Evolutionary conservation across 495 filamentous ascomycete species (phyloP), one percentile per base, ranked within the genome.

Genomic region (Penicillium flavigenum): DNA sequence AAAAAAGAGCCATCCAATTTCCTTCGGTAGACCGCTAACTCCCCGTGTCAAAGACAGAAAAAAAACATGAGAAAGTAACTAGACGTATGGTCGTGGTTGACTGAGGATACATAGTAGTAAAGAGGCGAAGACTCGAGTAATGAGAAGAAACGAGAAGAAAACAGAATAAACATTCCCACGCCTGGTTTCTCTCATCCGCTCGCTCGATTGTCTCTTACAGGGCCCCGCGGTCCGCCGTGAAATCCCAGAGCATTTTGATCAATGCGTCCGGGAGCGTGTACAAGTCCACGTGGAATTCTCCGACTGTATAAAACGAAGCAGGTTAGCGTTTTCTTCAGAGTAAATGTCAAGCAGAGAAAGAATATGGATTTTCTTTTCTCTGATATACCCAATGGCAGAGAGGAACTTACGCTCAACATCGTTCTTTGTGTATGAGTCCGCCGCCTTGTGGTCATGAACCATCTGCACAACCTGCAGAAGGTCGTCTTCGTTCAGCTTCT

Each of bases 261-360:
- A 83, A 61, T 16, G 73, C 67, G 49, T 97, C 92, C 1, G 95
- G 92, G 20, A 99, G 79, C 17, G 95, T 98, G 73, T 96, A 98
- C 19, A 99, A 81, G 67, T 99, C 95, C 54, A 99, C 93, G 57
- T 96, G 93, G 79, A 99, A 99, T 75, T 99, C 95, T 60, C 95
- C 95, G 68, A 90, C 91, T 54, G 7, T 7, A 16, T 26, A 27
- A n/a, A n/a, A 36, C 14, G 49, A 11, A 7, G 4, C 26, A 17
- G 19, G 58, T 62, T 36, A 58, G 38, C 47, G 20, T 19, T 16
- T 17, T 14, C 8, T 14, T 20, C n/a, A 31, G 19, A 36, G 10
- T 26, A 24, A 24, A 36, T 5, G 5, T 27, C 42, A 16, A 11
- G 6, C 16, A 39, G 36, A 39, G 36, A n/a, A 39, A 39, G 36